Base-by-base conservation (phyloP, 495 filamentous ascomycete genomes). In the Trichodelitschia bisporula region DNA sequence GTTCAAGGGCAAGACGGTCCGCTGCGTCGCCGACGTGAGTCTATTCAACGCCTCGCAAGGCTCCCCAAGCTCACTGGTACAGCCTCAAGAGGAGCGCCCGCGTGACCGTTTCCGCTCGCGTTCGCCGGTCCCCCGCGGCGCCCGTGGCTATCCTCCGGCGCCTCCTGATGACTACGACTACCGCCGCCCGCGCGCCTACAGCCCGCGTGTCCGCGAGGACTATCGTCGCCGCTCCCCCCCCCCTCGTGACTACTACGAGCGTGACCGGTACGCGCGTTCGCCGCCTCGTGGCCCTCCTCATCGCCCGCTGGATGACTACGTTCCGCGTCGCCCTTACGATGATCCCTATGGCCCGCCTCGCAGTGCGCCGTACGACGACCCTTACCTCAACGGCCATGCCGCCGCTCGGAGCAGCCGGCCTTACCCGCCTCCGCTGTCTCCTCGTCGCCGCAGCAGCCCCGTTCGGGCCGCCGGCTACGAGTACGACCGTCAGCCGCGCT, bases 1-100 rank as follows among this genome's bases (percentile, higher is more conserved):
- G 37, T 93, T 95, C 56, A 91, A 93, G 55, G 79, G 77, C 37
- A 60, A 64, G 29, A 61, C 65, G 39, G 82, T 97, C 32, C 69
- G 56, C 31, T 97, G 86, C 48, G 54, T 75, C 39, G 66, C 78
- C 35, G 82, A 90, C 57, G 83, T 92, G 70, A 51, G 70, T 49
- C 38, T 23, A n/a, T n/a, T n/a, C n/a, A n/a, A n/a, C n/a, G n/a
- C n/a, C n/a, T n/a, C n/a, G n/a, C n/a, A n/a, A n/a, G n/a, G n/a
- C n/a, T n/a, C n/a, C n/a, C n/a, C n/a, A n/a, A n/a, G n/a, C n/a
- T n/a, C n/a, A n/a, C n/a, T n/a, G n/a, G n/a, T n/a, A 21, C 48
- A 72, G 67, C 57, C 60, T 33, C 66, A 70, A 41, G 62, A 76
- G 23, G 68, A 79, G 36, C 50, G 66, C 26, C 59, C 64, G 36